These are phyloP conservation scores for Phytophthora chlamydospora DNA, from an alignment of 352 stramenopile species.

Conservation along the genomic window DNA sequence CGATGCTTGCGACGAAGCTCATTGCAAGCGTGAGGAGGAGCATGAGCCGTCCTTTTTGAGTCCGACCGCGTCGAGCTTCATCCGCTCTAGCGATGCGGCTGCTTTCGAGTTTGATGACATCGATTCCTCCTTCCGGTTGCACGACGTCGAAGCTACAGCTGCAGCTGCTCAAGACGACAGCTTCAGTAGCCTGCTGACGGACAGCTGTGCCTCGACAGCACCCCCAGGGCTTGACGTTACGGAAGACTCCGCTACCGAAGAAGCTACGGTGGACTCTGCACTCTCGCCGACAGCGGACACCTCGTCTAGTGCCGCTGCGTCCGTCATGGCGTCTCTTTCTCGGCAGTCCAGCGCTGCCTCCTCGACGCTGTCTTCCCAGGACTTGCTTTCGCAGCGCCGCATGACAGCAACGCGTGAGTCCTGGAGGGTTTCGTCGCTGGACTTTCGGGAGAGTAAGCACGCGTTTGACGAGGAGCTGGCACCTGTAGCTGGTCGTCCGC, in stretches of 20 bases:
- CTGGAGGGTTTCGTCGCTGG: constrained; percentile 28
- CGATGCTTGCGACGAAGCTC: neutral
- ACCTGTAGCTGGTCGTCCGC: constrained; percentile 2
- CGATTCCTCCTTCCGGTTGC: constrained; percentile 28
- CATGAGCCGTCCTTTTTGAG: constrained; percentile 16
- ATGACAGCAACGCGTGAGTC: constrained; percentile 21
- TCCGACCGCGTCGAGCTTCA: constrained; percentile 23
- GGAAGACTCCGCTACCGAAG: neutral
- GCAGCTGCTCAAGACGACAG: constrained; percentile 3
- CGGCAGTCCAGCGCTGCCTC: constrained; percentile 22
- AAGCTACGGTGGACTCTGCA: neutral
- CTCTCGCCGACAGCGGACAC: neutral
- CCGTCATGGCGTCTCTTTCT: constrained; percentile 12
- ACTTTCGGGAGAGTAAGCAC: constrained; percentile 31
- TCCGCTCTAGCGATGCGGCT: constrained; percentile 15
- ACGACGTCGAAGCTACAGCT: constrained; percentile 1
- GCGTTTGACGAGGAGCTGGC: constrained; percentile 33
- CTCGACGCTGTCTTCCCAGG: constrained; percentile 20
- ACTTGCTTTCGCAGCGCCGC: constrained; percentile 1
- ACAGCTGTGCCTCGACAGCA: constrained; percentile 5
- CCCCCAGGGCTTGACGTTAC: constrained; percentile 6
- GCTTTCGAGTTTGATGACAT: constrained; percentile 8
- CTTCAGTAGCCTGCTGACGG: constrained; percentile 18
- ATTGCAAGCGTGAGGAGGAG: constrained; percentile 3
- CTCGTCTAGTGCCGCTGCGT: neutral